phyloP scores from a whole-genome alignment of 108 stramenopile genomes.

The Seminavis robusta region DNA sequence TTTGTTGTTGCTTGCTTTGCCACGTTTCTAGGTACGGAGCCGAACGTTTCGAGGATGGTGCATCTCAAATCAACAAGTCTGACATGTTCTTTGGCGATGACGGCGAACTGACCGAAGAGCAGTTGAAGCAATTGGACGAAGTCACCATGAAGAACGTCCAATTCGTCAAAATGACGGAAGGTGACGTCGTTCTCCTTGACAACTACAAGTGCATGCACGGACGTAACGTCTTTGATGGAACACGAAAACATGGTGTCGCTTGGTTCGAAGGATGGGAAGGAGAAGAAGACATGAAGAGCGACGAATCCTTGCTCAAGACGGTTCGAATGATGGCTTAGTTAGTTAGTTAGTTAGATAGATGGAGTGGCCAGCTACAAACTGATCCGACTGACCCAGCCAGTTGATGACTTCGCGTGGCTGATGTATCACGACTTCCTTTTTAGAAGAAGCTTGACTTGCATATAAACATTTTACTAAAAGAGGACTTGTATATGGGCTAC shows the following conservation, averaged over 20 bases:
- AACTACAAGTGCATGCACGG: conserved; percentile 95
- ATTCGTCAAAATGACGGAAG: conserved; percentile 83
- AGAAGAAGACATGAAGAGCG: conserved; percentile 80
- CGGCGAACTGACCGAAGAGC: conserved; percentile 61
- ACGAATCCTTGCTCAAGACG: no score
- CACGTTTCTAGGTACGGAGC: conserved; percentile 64
- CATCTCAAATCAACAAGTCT: conserved; percentile 89
- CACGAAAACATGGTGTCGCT: conserved; percentile 87
- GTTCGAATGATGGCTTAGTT: no score
- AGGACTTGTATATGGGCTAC: no score
- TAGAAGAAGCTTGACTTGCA: no score
- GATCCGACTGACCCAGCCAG: no score
- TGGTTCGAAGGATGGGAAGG: conserved; percentile 94
- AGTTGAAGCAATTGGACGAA: conserved; percentile 81
- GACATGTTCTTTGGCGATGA: conserved; percentile 93
- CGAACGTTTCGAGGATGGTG: conserved; percentile 88
- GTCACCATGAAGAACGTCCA: conserved; percentile 80
- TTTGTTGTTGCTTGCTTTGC: background rate
- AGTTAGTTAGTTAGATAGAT: no score
- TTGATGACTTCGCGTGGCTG: no score
- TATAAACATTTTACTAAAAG: no score
- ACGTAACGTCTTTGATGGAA: conserved; percentile 88
- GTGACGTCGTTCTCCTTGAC: conserved; percentile 87
- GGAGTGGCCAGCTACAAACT: no score
- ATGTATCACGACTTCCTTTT: no score